phyloP scores from a whole-genome alignment of 2,329 filamentous ascomycete species.

The Dichotomopilus funicola region DNA sequence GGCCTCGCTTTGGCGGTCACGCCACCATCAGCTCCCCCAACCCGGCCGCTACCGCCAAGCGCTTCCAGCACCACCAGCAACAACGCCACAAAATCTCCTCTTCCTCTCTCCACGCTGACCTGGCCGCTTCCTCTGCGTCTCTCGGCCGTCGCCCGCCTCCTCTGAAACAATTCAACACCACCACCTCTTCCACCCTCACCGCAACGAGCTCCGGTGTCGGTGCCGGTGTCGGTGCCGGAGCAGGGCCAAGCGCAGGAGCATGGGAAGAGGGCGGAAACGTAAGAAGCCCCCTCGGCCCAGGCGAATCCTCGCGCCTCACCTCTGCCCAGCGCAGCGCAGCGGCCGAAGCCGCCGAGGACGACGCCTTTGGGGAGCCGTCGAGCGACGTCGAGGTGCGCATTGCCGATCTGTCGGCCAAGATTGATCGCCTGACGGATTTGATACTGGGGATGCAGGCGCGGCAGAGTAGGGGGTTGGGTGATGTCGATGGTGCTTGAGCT shows the following conservation, averaged over 20 bases:
- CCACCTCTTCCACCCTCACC: neutral
- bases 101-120: conserved; percentile 10
- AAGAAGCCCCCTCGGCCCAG: neutral
- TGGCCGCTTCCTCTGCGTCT: neutral
- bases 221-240: neutral
- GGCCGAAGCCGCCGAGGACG: conserved; percentile 19
- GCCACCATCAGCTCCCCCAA: conserved; percentile 30
- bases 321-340: conserved; percentile 7
- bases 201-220: neutral
- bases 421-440: conserved; percentile 50
- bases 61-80: neutral
- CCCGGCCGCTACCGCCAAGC: conserved; percentile 2
- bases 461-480: conserved; percentile 13
- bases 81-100: conserved; percentile 8
- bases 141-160: neutral
- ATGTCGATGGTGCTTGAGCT: conserved; percentile 10
- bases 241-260: neutral
- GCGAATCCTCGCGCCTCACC: conserved; percentile 35
- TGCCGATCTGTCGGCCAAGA: conserved; percentile 49
- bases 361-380: conserved; percentile 24
- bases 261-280: neutral
- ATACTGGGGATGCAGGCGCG: conserved; percentile 44
- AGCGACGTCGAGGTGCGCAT: conserved; percentile 44
- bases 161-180: neutral
- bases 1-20: conserved; percentile 27